Conservation (phyloP, 257 asterid species). For the Solanum appendiculatum region DNA sequence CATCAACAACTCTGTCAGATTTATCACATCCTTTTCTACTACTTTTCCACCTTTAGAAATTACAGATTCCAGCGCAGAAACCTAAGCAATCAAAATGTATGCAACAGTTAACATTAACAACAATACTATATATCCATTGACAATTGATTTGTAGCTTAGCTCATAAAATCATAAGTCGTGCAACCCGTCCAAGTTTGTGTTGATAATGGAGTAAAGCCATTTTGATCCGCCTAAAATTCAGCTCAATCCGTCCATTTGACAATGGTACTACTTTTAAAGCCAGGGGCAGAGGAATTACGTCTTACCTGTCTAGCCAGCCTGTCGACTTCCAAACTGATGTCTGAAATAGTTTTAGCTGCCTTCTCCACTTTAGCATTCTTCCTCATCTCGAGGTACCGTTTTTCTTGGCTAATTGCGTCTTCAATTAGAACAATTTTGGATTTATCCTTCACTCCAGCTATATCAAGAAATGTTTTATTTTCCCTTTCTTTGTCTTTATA, state of each 20-base stretch:
- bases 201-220: no score
- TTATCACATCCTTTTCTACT: slow-evolving; percentile 21
- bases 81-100: slow-evolving; percentile 12
- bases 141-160: not conserved
- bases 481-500: slow-evolving; percentile 32
- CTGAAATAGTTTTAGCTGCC: slow-evolving; percentile 37
- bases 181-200: not conserved
- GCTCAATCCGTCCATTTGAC: not conserved
- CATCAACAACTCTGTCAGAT: slow-evolving; percentile 33
- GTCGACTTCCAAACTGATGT: slow-evolving; percentile 34
- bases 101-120: not conserved
- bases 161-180: not conserved
- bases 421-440: slow-evolving; percentile 32
- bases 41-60: slow-evolving; percentile 31
- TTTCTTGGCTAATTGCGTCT: slow-evolving; percentile 43
- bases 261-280: not conserved
- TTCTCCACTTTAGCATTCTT: slow-evolving; percentile 34
- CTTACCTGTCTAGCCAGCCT: slow-evolving; percentile 31
- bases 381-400: slow-evolving; percentile 31
- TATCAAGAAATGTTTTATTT: slow-evolving; percentile 25
- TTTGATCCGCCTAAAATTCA: not conserved
- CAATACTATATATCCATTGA: not conserved
- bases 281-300: not conserved
- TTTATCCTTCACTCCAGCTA: slow-evolving; percentile 30
- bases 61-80: slow-evolving; percentile 31